Percentiles rank a stretch among this genome's conserved stretches.
phyloP scores from a whole-genome alignment of 768 basidiomycete genomes.

The Leccinum sublutescens region DNA sequence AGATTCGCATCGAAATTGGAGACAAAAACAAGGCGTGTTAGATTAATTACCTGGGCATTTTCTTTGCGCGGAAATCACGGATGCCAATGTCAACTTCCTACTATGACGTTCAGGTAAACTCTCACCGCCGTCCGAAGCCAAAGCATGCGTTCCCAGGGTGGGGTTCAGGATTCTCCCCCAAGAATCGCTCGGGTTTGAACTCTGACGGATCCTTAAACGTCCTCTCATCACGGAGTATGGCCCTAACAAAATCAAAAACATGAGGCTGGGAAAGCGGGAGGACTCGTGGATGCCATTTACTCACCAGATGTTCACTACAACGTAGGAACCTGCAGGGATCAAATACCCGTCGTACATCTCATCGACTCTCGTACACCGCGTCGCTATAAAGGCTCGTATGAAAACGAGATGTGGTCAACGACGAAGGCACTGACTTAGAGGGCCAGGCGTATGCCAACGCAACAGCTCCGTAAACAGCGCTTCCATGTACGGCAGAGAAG shows the following conservation, averaged over 20 bases:
- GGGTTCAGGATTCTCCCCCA: slow-evolving; percentile 17
- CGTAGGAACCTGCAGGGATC: slow-evolving; percentile 18
- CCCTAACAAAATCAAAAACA: slow-evolving; percentile 4
- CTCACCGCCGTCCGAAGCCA: slow-evolving; percentile 24
- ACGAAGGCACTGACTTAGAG: slow-evolving; percentile 5
- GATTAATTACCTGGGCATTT: neutral
- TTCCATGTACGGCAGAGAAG: slow-evolving; percentile 28
- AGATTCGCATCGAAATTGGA: neutral
- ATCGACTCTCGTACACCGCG: slow-evolving; percentile 10
- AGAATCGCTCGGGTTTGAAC: slow-evolving; percentile 26
- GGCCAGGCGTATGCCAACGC: slow-evolving; percentile 21
- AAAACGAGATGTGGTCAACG: neutral
- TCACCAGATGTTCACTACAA: slow-evolving; percentile 22
- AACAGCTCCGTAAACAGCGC: slow-evolving; percentile 27
- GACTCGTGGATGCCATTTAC: neutral
- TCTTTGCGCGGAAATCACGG: neutral
- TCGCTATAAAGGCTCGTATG: neutral
- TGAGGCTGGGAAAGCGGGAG: neutral
- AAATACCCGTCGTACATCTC: slow-evolving; percentile 21
- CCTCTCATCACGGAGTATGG: slow-evolving; percentile 17
- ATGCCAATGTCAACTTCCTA: neutral
- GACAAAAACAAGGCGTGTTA: neutral
- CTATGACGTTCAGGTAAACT: neutral
- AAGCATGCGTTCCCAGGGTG: slow-evolving; percentile 16
- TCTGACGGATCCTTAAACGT: slow-evolving; percentile 17